phyloP scores from a whole-genome alignment of 805 yeast genomes.

The Starmerella bacillaris region DNA sequence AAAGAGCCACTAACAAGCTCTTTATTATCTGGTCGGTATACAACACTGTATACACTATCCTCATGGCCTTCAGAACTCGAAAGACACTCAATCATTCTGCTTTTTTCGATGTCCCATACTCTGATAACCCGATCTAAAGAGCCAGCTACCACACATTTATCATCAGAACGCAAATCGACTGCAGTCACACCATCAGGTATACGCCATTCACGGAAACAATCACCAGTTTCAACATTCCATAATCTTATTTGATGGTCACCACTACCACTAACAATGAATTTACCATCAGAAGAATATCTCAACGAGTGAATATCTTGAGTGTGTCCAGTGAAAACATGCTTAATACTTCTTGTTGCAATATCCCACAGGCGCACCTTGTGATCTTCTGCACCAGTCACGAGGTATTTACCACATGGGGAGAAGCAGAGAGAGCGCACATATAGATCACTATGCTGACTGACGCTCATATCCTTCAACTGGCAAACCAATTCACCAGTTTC shows the following conservation, averaged over 20 bases:
- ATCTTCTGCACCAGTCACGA: conserved; percentile 81
- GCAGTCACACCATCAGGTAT: conserved; percentile 98
- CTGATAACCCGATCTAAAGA: conserved; percentile 87
- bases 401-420: conserved; percentile 81
- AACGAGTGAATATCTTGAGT: conserved; percentile 94
- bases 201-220: conserved; percentile 69
- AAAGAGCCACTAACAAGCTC: conserved; percentile 89
- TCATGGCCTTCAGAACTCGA: conserved; percentile 79
- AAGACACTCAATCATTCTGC: conserved; percentile 76
- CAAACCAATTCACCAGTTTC: conserved; percentile 81
- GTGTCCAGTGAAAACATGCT: conserved; percentile 69
- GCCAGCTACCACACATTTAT: conserved; percentile 87
- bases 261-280: conserved; percentile 81
- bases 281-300: conserved; percentile 87
- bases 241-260: conserved; percentile 93
- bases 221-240: conserved; percentile 85
- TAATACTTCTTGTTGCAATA: conserved; percentile 65
- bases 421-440: conserved; percentile 92
- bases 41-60: conserved; percentile 89
- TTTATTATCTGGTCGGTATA: conserved; percentile 77
- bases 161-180: conserved; percentile 92
- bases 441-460: conserved; percentile 57
- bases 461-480: conserved; percentile 64
- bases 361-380: conserved; percentile 87
- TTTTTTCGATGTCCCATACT: conserved; percentile 90